Base-by-base conservation (phyloP, 495 filamentous ascomycete genomes). In the Acidomyces sp. region DNA sequence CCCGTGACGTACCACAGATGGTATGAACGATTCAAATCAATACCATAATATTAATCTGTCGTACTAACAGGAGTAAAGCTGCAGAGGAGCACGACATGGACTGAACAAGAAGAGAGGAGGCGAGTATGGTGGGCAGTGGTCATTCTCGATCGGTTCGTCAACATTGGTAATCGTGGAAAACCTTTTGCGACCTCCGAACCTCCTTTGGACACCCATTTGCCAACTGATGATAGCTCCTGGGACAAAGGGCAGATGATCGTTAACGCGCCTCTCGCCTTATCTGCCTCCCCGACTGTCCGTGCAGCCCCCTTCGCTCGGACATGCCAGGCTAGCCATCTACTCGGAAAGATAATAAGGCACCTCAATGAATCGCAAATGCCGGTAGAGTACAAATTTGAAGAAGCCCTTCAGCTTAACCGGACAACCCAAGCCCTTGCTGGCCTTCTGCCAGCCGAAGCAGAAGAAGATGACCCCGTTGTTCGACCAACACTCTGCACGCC, bases 81-180 rank as follows among this genome's bases (percentile, higher is more conserved):
- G 39, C 24, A 41, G 10, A 24, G 30, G 10, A 33, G 61, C 54
- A 46, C 40, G 5, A 67, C 64, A 0, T 68, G 66, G 68, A 62
- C 59, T 0, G 69, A 73, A 41, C 49, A 56, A 6, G 69, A 74
- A 45, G 69, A 74, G 46, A 47, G 66, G 6, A 45, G 58, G 16
- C 35, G 69, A 32, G 57, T 61, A 0, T 71, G 67, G 68, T 73
- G 69, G 69, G 62, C 52, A 11, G 59, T 70, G n/a, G 57, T 68
- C 29, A 49, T 71, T 11, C 55, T 68, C 9, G 67, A 73, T 39
- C 49, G 60, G 56, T 65, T 49, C 26, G 57, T 70, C 12, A 65
- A 56, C 19, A 49, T 70, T 26, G 68, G 67, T 12, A 61, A 62
- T 37, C 60, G 62, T 30, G 58, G 55, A 26, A 57, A 63, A 19